Evolutionary conservation across 1,284 basidiomycete species (phyloP).

Genomic region (Leccinum angustisporum): DNA sequence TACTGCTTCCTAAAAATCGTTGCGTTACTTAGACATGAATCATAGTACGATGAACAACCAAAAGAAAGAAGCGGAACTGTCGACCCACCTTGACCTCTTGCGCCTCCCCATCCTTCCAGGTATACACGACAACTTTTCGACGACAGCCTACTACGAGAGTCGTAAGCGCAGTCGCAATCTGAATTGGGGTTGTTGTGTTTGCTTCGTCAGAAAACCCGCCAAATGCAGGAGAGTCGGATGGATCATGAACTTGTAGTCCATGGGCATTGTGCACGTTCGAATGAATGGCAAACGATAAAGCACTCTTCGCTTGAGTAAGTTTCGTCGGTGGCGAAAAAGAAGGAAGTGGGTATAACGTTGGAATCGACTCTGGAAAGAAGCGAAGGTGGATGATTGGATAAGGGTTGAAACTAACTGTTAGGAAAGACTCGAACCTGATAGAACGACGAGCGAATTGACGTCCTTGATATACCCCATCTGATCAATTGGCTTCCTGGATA

Average conservation of each 20-base stretch:
- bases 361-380: conserved; percentile 51
- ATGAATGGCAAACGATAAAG: conserved; percentile 78
- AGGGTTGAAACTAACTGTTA: not conserved
- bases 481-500: conserved; percentile 76
- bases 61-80: not conserved
- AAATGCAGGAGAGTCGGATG: not conserved
- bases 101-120: conserved; percentile 84
- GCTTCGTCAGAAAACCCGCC: conserved; percentile 31
- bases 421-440: conserved; percentile 62
- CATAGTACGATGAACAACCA: not conserved
- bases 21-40: conserved; percentile 4
- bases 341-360: conserved; percentile 65
- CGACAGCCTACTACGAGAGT: conserved; percentile 84
- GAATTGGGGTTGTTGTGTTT: conserved; percentile 28
- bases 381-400: not conserved
- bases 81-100: conserved; percentile 67
- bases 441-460: conserved; percentile 75
- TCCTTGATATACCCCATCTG: conserved; percentile 84
- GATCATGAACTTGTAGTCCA: conserved; percentile 12
- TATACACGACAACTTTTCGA: conserved; percentile 82
- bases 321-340: conserved; percentile 67
- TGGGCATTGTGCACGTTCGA: conserved; percentile 51
- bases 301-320: conserved; percentile 73
- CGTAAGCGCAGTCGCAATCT: conserved; percentile 64
- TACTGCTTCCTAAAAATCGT: conserved; percentile 59